Base-by-base conservation (phyloP, 78 protist species). In the Dictyostelium firmibasis region DNA sequence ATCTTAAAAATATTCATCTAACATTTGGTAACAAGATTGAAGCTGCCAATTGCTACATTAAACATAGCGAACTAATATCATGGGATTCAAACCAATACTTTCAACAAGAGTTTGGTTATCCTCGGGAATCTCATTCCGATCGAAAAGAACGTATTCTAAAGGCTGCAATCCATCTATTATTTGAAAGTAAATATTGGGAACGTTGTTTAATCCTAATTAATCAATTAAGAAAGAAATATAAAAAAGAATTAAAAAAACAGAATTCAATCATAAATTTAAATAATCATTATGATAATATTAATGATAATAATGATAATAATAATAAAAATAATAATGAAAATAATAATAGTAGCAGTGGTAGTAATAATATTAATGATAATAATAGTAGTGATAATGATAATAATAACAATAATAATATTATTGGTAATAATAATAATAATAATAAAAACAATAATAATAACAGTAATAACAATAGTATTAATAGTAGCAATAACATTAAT, bases 151-250 rank as follows among this genome's bases (percentile, higher is more conserved):
- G 93, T 78, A 23, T 88, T 6, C 69, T 88, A 53, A 88, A 64
- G 44, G 41, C 57, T 31, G 76, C 93, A 25, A 4, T 88, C 1
- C 47, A 62, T 18, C 31, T 88, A 41, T 79, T 88, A 41, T 53
- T 88, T n/a, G 93, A 88, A 20, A 77, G 86, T 23, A 88, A 88
- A 67, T 79, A 78, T 78, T 88, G 85, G 86, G 93, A 88, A 60
- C 70, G 93, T 60, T 36, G 76, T n/a, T 29, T 88, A 10, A 29
- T 44, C 3, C 64, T 88, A 74, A 88, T 88, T 43, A 88, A 64
- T n/a, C 83, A 88, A 79, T 57, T 88, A 18, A 53, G 93, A 76
- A 88, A 88, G 35, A 88, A 79, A 79, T 88, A 78, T 43, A 77
- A 88, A 41, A 88, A 88, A 64, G 93, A 88, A n/a, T 83, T 78